A percentile compares a stretch with the other conserved stretches of the same genome.
Evolutionary conservation across 257 asterid species (phyloP).

Genomic region (Salvia miltiorrhiza): DNA sequence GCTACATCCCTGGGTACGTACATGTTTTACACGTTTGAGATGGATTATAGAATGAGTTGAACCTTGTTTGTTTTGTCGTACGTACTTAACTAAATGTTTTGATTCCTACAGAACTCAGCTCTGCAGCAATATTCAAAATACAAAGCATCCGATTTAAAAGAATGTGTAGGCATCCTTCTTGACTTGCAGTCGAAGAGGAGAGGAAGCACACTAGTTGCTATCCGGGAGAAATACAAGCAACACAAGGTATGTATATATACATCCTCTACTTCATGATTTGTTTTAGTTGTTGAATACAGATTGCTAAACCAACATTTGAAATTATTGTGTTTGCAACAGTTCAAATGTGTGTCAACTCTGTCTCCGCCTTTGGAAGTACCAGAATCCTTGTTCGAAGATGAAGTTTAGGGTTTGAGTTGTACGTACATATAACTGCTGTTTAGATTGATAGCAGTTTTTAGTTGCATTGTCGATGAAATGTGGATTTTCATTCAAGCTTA

Average conservation of each 20-base stretch:
- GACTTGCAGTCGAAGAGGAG: conserved; percentile 63
- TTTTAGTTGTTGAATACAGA: background rate
- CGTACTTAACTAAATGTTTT: background rate
- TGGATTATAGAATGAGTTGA: background rate
- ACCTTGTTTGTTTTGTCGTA: too few species aligned
- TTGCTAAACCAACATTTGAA: background rate
- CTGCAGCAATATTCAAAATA: conserved; percentile 53
- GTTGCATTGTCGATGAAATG: background rate
- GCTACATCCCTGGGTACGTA: conserved; percentile 72
- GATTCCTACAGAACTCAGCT: conserved; percentile 27
- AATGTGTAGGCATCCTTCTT: conserved; percentile 55
- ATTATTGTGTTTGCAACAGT: conserved; percentile 36
- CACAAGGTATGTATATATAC: conserved; percentile 47
- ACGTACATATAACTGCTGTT: conserved; percentile 9
- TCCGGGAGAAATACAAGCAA: conserved; percentile 70
- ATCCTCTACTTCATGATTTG: background rate
- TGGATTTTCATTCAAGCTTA: background rate
- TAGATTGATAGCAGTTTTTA: background rate
- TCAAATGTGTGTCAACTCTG: conserved; percentile 56
- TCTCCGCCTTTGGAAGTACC: conserved; percentile 44
- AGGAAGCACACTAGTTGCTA: conserved; percentile 46
- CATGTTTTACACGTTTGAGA: background rate
- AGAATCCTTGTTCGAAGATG: conserved; percentile 38
- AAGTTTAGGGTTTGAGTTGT: background rate
- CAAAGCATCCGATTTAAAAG: conserved; percentile 55